phyloP scores from a whole-genome alignment of 2,329 filamentous ascomycete genomes.

The Paradendryphiella salina region DNA sequence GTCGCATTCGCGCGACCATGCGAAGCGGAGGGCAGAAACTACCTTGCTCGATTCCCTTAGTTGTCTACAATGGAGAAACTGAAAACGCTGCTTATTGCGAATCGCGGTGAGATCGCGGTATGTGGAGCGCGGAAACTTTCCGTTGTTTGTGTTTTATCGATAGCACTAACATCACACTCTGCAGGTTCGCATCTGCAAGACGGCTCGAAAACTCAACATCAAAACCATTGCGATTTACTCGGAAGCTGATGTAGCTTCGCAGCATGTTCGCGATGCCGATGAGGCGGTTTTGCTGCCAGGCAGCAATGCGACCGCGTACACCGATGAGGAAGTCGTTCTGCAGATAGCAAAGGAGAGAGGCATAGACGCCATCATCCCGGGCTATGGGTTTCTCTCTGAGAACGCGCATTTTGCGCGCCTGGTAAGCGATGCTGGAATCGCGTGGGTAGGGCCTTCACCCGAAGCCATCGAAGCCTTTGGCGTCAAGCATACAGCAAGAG shows the following conservation, averaged over 20 bases:
- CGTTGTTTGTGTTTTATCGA: not conserved
- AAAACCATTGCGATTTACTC: conserved; percentile 63
- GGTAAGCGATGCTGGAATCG: conserved; percentile 58
- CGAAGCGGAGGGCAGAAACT: too few relatives aligned
- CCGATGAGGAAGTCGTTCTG: conserved; percentile 54
- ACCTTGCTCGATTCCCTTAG: not conserved
- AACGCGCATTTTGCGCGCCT: conserved; percentile 63
- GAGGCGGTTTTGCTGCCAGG: conserved; percentile 57
- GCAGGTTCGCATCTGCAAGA: conserved; percentile 55
- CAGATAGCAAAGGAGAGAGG: conserved; percentile 55
- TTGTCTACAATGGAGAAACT: conserved; percentile 47
- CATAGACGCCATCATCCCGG: conserved; percentile 65
- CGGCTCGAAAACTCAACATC: conserved; percentile 56
- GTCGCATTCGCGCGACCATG: not conserved
- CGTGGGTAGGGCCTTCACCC: conserved; percentile 63
- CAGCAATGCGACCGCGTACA: conserved; percentile 55
- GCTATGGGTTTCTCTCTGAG: conserved; percentile 69
- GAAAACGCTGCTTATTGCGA: conserved; percentile 60
- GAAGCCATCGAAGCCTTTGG: conserved; percentile 60
- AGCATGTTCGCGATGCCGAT: conserved; percentile 59
- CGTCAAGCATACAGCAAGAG: conserved; percentile 61
- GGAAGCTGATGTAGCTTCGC: conserved; percentile 57
- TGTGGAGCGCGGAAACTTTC: not conserved
- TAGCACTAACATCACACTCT: conserved; percentile 21
- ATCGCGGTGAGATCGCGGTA: conserved; percentile 61